Base-by-base conservation (phyloP, 768 basidiomycete genomes). In the Aureoboletus auriporus region DNA sequence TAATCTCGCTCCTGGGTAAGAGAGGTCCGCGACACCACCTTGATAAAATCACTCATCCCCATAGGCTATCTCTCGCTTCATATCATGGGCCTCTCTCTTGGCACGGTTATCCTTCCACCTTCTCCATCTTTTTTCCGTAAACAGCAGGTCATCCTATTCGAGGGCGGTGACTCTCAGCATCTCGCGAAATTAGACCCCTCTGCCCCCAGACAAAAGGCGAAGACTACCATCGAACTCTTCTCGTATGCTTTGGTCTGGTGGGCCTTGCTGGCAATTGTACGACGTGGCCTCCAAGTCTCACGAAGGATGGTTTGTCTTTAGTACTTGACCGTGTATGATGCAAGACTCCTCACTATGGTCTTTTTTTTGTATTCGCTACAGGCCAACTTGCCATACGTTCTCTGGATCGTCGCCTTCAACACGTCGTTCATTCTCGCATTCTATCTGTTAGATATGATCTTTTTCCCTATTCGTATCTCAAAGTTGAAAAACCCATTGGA, bases 331-430 rank as follows among this genome's bases (percentile, higher is more conserved):
- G 38, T 27, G 30, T 31, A 26, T 35, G n/a, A n/a, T 27, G 11
- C 8, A 20, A 29, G 23, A 39, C 11, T 20, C 11, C 44, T 60
- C 16, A 51, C 2, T 17, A 28, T 27, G 2, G 10, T 27, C 20
- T 23, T 6, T 28, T 52, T 23, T n/a, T n/a, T n/a, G n/a, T n/a
- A n/a, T n/a, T n/a, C n/a, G n/a, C n/a, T n/a, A n/a, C 56, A 94
- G 93, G 89, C 85, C 39, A 97, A 98, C 60, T 57, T 92, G 28
- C 77, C 88, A 5, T 98, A 99, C 66, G 82, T 93, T 31, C 66
- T 93, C 14, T 97, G 94, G 93, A 78, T 88, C 8, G 78, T 81
- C 1, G 93, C 90, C 9, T 95, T 81, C 80, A 98, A 97, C 63
- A 84, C 85, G 0, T 77, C 83, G 3, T 93, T 93, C 71, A 70